A percentile compares a stretch with the other conserved stretches of the same genome.
phyloP scores from a whole-genome alignment of 164 flowering plant species.

The Dillenia suffruticosa region DNA sequence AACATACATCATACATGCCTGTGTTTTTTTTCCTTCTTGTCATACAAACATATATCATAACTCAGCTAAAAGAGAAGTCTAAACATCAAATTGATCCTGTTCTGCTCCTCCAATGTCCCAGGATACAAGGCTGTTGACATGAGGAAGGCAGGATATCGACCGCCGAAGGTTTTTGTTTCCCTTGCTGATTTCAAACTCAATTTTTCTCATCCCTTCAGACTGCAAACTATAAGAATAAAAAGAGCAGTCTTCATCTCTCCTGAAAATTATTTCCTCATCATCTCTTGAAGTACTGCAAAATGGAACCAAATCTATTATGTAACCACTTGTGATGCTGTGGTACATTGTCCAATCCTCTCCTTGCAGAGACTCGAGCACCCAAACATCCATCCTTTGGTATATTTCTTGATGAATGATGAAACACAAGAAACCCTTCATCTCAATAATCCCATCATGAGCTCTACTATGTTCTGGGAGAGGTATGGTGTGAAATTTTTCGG shows the following conservation, averaged over 20 bases:
- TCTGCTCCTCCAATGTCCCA: slow-evolving; percentile 12
- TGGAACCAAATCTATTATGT: slow-evolving; percentile 27
- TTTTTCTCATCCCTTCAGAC: slow-evolving; percentile 17
- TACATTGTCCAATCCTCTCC: slow-evolving; percentile 22
- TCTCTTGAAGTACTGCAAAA: slow-evolving; percentile 13
- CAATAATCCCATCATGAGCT: slow-evolving; percentile 25
- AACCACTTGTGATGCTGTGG: slow-evolving; percentile 16
- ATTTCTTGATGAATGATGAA: slow-evolving; percentile 20
- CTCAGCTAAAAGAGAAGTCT: no score
- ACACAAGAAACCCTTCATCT: slow-evolving; percentile 27
- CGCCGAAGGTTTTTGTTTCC: neutral
- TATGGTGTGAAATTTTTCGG: slow-evolving; percentile 31
- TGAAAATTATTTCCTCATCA: slow-evolving; percentile 21
- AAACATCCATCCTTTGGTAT: slow-evolving; percentile 17
- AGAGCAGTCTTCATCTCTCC: slow-evolving; percentile 14
- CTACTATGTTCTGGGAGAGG: slow-evolving; percentile 24
- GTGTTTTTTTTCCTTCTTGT: no score
- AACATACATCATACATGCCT: no score
- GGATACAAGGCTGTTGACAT: slow-evolving; percentile 34
- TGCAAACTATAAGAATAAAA: slow-evolving; percentile 25
- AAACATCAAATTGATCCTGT: no score
- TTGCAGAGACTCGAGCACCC: slow-evolving; percentile 27
- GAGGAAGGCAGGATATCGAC: slow-evolving; percentile 17
- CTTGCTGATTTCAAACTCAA: slow-evolving; percentile 8
- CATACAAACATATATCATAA: no score